phyloP scores from a whole-genome alignment of 1,139 yeast species.

The Magnusiomyces fungicola region DNA sequence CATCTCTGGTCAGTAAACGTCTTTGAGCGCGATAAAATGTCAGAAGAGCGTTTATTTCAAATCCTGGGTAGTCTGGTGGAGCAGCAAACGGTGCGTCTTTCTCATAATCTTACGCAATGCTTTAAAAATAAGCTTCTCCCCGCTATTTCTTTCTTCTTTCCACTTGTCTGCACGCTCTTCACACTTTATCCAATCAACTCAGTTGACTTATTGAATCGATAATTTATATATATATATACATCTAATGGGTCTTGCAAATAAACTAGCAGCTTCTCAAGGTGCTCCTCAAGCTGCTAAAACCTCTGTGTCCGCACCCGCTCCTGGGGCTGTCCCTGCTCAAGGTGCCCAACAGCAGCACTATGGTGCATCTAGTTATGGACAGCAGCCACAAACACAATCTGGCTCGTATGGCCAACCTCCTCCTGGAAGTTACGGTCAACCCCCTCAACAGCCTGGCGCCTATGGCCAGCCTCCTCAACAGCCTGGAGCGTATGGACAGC shows the following conservation, averaged over 20 bases:
- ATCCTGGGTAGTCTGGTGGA: no score
- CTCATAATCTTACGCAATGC: no score
- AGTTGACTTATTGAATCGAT: slow-evolving; percentile 1
- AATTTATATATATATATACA: slow-evolving; percentile 1
- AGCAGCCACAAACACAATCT: background rate
- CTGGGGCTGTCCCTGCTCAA: slow-evolving; percentile 4
- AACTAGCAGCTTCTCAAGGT: slow-evolving; percentile 21
- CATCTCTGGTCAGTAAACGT: no score
- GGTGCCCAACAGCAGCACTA: slow-evolving; percentile 1
- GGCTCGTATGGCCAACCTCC: slow-evolving; percentile 14
- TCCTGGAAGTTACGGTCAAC: slow-evolving; percentile 12
- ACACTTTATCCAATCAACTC: no score
- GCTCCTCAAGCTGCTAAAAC: slow-evolving; percentile 15
- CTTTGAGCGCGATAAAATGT: no score
- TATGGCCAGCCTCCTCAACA: slow-evolving; percentile 14
- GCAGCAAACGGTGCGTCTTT: no score
- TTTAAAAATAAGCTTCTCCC: no score
- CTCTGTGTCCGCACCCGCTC: slow-evolving; percentile 2
- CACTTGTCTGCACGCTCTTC: no score
- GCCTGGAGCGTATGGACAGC: slow-evolving; percentile 6
- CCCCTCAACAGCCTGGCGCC: slow-evolving; percentile 5
- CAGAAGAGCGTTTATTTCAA: no score
- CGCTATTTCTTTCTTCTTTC: slow-evolving; percentile 6
- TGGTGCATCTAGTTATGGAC: slow-evolving; percentile 6
- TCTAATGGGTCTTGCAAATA: slow-evolving; percentile 30